phyloP scores from a whole-genome alignment of 2,329 filamentous ascomycete species.

The Mariannaea sp. region DNA sequence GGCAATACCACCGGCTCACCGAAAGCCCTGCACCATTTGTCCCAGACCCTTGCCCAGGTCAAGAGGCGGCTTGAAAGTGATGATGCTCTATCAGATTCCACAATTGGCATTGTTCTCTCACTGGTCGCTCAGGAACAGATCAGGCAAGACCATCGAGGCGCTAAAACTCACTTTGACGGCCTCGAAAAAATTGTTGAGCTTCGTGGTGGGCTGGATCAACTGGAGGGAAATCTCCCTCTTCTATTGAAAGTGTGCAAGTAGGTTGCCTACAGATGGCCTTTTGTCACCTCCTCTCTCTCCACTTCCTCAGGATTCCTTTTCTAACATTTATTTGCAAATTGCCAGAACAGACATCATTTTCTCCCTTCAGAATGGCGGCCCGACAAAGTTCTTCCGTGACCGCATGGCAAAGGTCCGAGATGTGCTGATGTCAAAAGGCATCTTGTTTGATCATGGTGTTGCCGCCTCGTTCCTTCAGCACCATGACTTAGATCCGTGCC shows the following conservation, averaged over 20 bases:
- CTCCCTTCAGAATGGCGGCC: slow-evolving; percentile 17
- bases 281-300: too few relatives aligned
- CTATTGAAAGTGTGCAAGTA: slow-evolving; percentile 37
- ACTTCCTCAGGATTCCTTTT: too few relatives aligned
- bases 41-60: slow-evolving; percentile 29
- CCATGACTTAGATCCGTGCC: background rate
- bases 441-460: background rate
- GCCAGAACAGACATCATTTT: slow-evolving; percentile 17
- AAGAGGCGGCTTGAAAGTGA: slow-evolving; percentile 27
- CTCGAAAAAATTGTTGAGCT: slow-evolving; percentile 28
- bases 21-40: slow-evolving; percentile 30
- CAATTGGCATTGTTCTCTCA: slow-evolving; percentile 36
- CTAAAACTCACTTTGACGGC: slow-evolving; percentile 26
- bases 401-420: slow-evolving; percentile 5
- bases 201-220: slow-evolving; percentile 20
- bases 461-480: background rate
- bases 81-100: slow-evolving; percentile 35
- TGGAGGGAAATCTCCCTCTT: slow-evolving; percentile 28
- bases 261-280: background rate
- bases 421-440: slow-evolving; percentile 7
- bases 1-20: slow-evolving; percentile 14
- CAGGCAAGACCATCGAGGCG: slow-evolving; percentile 11
- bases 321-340: background rate
- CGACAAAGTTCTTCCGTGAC: slow-evolving; percentile 23
- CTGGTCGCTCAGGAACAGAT: slow-evolving; percentile 37